Evolutionary conservation across 768 basidiomycete species (phyloP).

Genomic region (Cytidiella melzeri): DNA sequence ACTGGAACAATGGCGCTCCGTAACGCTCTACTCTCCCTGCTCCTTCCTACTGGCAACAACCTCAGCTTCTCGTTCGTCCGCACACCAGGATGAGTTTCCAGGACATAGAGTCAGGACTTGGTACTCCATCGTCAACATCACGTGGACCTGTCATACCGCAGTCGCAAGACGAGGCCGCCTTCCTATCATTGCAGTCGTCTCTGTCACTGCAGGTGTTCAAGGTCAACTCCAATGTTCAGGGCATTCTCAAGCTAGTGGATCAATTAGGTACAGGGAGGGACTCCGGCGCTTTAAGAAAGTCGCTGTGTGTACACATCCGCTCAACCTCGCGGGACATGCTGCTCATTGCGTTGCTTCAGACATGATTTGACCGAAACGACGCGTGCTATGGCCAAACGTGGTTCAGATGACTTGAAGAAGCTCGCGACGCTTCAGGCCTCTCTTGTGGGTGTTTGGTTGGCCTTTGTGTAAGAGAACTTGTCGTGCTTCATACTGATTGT

Average conservation of each 20-base stretch:
- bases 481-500: background rate
- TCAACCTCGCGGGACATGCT: conserved; percentile 1
- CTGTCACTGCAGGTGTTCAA: conserved; percentile 95
- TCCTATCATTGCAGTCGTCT: conserved; percentile 69
- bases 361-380: conserved; percentile 95
- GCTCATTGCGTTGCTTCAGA: conserved; percentile 33
- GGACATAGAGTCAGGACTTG: conserved; percentile 41
- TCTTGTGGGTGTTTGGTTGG: conserved; percentile 41
- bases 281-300: conserved; percentile 72
- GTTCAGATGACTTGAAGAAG: conserved; percentile 89
- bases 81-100: conserved; percentile 56
- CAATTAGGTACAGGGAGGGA: conserved; percentile 85
- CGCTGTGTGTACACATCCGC: conserved; percentile 52
- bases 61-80: too few species aligned
- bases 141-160: conserved; percentile 26
- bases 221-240: conserved; percentile 96
- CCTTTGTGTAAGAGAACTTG: too few species aligned
- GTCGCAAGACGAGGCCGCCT: conserved; percentile 63
- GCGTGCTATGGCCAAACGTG: conserved; percentile 89
- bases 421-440: conserved; percentile 61
- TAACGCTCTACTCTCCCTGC: too few species aligned
- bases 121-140: conserved; percentile 22
- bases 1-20: too few species aligned
- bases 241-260: conserved; percentile 93
- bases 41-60: too few species aligned